Evolutionary conservation across 345 rosid genomes (phyloP), one percentile per base, ranked within the genome.

Genomic region (Laguncularia racemosa): DNA sequence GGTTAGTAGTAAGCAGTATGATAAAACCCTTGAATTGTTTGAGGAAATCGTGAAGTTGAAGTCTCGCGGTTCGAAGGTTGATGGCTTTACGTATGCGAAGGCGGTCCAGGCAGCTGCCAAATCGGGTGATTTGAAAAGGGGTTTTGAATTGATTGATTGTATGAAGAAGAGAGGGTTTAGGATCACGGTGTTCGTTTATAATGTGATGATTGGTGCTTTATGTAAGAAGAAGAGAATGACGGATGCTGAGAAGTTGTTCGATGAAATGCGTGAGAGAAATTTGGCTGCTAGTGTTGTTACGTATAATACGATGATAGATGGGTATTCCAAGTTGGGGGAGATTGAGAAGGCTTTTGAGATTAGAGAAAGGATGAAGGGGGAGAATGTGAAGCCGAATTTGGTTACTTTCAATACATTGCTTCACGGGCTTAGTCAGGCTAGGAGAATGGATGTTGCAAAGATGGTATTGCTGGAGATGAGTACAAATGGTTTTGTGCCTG

Each of bases 61-160:
- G 40, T 33, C 40, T 33, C 11, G 40, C 20, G 80, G 83, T 62
- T 74, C 76, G 58, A 65, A 73, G 53, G 83, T 88, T n/a, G 81
- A 79, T 64, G 77, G 59, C 56, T 68, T 79, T 66, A 76, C 79
- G 52, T 84, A 68, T 6, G 90, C 82, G 14, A 91, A 85, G 54
- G 96, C 85, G 2, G 73, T 91, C 20, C 84, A 82, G 66, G 83
- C 96, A 2, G 88, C 96, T 0, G 92, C 76, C 18, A 84, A 79
- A 50, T 20, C 78, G 57, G 81, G 87, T 46, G 86, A 86, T 50
- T 26, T 83, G 71, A 71, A 66, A 23, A 79, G 65, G 62, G 95
- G 81, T 44, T 49, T 57, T 46, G 78, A 78, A 68, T 53, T 88
- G 60, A 44, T 91, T 52, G 73, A 78, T 48, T 55, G 55, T 16